A percentile compares a stretch with the other conserved stretches of the same genome.
Evolutionary conservation across 108 stramenopile genomes (phyloP).

Genomic region (Cyclotella sp.): DNA sequence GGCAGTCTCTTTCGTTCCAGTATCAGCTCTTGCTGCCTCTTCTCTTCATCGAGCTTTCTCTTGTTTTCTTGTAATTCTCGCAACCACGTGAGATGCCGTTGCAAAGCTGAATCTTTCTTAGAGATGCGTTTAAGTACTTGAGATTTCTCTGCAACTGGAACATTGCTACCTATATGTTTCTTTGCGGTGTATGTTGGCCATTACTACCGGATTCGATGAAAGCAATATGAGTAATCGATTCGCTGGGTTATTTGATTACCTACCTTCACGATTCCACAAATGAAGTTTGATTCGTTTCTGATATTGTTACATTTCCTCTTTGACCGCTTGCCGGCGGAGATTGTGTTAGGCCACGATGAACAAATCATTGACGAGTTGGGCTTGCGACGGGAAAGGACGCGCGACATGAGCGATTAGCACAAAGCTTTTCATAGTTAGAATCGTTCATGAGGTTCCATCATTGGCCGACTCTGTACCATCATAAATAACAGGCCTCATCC

Average conservation of each 20-base stretch:
- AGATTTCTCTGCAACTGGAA: conserved; percentile 38
- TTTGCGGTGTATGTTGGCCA: conserved; percentile 21
- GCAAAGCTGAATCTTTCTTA: conserved; percentile 46
- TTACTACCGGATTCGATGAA: no score
- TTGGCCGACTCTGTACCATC: no score
- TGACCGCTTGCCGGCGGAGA: neutral
- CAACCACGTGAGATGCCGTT: conserved; percentile 50
- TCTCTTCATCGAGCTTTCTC: conserved; percentile 35
- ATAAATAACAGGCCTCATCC: no score
- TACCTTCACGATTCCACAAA: neutral
- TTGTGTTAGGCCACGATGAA: neutral
- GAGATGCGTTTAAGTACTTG: conserved; percentile 49
- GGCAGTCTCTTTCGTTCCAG: conserved; percentile 40
- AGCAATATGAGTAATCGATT: conserved; percentile 1
- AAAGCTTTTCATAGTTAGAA: neutral
- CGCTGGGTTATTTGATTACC: neutral
- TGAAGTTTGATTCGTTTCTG: conserved; percentile 8
- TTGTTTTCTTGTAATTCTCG: conserved; percentile 42
- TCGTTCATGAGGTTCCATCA: no score
- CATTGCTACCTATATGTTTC: conserved; percentile 33
- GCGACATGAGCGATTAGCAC: neutral
- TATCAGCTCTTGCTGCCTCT: conserved; percentile 35
- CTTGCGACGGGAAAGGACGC: neutral
- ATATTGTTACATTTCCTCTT: conserved; percentile 7
- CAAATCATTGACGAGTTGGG: neutral